phyloP scores from a whole-genome alignment of 495 filamentous ascomycete species.

The Podospora bellae-mahoneyi region DNA sequence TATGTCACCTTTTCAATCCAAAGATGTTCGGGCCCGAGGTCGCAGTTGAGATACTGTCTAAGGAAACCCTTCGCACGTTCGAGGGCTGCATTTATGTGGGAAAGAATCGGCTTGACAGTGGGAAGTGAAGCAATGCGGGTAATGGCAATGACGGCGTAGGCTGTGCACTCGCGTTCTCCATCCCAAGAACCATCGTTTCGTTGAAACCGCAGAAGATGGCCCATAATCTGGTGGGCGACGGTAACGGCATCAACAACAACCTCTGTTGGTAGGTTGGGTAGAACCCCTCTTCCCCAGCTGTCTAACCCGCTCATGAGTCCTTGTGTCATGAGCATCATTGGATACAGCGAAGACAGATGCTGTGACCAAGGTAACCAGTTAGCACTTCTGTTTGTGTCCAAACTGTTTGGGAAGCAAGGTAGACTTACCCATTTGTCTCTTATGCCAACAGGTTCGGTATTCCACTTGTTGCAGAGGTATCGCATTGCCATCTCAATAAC shows the following conservation, averaged over 20 bases:
- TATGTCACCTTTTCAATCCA: not conserved
- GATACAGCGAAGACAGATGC: not conserved
- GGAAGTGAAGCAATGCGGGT: not conserved
- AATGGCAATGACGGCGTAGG: not conserved
- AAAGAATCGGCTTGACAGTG: not conserved
- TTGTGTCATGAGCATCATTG: no score
- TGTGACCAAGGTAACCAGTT: not conserved
- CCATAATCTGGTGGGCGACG: no score
- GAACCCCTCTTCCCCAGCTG: no score
- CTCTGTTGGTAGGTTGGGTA: no score
- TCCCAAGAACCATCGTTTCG: not conserved
- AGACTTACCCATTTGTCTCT: not conserved
- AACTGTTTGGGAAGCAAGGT: not conserved
- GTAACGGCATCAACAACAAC: no score
- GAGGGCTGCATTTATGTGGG: not conserved
- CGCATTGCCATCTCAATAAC: no score
- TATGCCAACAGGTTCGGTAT: not conserved
- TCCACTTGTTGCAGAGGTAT: no score
- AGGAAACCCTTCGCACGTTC: not conserved
- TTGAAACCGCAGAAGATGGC: not conserved
- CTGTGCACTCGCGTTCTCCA: not conserved
- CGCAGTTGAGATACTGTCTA: not conserved
- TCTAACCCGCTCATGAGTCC: no score
- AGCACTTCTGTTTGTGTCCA: not conserved
- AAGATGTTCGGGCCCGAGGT: not conserved